phyloP scores from a whole-genome alignment of 208 protist species.

The Phytomonas francai region DNA sequence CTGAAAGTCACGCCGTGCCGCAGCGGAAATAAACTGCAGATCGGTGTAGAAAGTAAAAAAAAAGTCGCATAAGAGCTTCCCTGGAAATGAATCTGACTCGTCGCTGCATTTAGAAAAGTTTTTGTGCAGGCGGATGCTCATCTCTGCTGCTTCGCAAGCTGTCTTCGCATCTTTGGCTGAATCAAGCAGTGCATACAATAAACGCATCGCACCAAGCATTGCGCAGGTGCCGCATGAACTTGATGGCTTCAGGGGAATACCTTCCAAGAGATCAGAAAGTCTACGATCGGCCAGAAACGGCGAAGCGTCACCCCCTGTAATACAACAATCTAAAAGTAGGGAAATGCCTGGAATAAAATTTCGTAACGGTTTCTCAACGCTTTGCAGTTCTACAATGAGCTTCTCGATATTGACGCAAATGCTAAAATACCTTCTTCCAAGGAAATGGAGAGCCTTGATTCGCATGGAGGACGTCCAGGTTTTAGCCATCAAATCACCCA shows the following conservation, averaged over 20 bases:
- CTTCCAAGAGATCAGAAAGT: background rate
- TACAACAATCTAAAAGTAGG: background rate
- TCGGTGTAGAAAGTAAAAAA: background rate
- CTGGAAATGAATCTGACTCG: background rate
- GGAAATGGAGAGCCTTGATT: conserved; percentile 14
- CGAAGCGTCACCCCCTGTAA: background rate
- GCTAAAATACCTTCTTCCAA: conserved; percentile 19
- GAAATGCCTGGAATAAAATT: background rate
- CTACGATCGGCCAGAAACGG: conserved; percentile 9
- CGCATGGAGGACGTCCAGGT: conserved; percentile 24
- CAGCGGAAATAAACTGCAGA: background rate
- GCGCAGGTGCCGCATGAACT: background rate
- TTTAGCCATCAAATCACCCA: conserved; percentile 17
- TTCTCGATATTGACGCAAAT: conserved; percentile 21
- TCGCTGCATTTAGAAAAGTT: background rate
- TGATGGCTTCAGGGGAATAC: background rate
- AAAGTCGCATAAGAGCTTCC: background rate
- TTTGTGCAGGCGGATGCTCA: background rate
- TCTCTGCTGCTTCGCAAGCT: background rate
- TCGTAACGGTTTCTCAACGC: background rate
- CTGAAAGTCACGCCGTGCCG: background rate
- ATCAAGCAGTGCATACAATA: background rate
- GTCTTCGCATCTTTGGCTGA: background rate
- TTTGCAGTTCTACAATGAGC: conserved; percentile 8
- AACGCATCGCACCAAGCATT: background rate